Evolutionary conservation across 441 rosid species (phyloP).

Genomic region (Eruca vesicaria): DNA sequence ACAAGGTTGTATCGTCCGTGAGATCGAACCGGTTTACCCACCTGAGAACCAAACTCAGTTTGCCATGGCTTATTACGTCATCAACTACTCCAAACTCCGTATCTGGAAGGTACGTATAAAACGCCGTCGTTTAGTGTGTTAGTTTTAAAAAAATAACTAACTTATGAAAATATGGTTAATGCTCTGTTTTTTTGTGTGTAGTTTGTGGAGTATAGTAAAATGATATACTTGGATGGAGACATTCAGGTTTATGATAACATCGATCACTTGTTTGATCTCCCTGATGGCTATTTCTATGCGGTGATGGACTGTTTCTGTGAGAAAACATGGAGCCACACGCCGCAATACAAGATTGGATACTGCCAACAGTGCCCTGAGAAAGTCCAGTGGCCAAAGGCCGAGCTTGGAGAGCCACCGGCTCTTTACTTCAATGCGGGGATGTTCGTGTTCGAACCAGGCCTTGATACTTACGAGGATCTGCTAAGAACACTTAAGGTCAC

Average conservation of each 20-base stretch:
- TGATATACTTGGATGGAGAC: constrained; percentile 73
- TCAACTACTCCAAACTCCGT: constrained; percentile 69
- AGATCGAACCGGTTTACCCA: constrained; percentile 65
- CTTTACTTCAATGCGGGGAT: constrained; percentile 74
- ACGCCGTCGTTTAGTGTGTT: not conserved
- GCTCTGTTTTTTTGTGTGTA: constrained; percentile 19
- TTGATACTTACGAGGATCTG: constrained; percentile 41
- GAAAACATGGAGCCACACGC: constrained; percentile 64
- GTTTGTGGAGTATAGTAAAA: constrained; percentile 68
- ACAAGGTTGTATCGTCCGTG: constrained; percentile 66
- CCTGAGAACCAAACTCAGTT: constrained; percentile 60
- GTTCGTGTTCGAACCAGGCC: constrained; percentile 57
- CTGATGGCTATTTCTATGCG: constrained; percentile 50
- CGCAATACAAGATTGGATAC: constrained; percentile 59
- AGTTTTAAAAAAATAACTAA: not conserved
- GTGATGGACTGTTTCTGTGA: constrained; percentile 80
- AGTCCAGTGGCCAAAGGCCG: constrained; percentile 47
- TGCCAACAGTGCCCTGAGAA: constrained; percentile 62
- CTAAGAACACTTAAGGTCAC: constrained; percentile 38
- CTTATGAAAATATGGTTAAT: not conserved
- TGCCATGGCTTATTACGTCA: constrained; percentile 71
- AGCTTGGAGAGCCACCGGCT: constrained; percentile 49
- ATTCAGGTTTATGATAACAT: constrained; percentile 62
- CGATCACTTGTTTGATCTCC: constrained; percentile 59
- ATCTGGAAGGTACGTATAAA: constrained; percentile 56